Evolutionary conservation across 306 rosid genomes (phyloP), one percentile per base, ranked within the genome.

Genomic region (Medicago lupulina): DNA sequence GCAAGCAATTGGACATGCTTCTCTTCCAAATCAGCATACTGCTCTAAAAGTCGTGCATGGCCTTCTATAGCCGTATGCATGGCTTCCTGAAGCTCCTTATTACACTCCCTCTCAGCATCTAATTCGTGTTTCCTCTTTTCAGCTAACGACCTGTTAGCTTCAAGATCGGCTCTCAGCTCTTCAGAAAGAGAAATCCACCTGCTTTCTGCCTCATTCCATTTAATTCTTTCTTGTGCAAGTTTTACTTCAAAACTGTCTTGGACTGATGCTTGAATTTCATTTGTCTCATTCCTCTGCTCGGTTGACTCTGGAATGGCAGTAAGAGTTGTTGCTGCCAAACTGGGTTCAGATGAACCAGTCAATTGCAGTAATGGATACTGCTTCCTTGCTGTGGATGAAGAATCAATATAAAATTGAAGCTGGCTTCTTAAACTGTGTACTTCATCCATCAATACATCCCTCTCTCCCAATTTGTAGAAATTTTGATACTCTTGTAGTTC

Each of bases 1-100:
- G 86, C 86, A 79, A 92, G 96, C 79, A 96, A 75, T 11, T 90
- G 90, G 85, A 92, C 88, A 58, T 92, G 98, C 53, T 89, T 89
- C 89, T 96, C 99, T 88, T 96, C 97, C 91, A 96, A 89, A 85
- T 96, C 99, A 43, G 97, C 99, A 81, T 90, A 96, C 72, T 89
- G 94, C 66, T 96, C 99, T 70, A 96, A 71, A 86, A 90, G 87
- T 14, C 97, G 90, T 17, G 98, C 95, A 74, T 96, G 97, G 44
- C 96, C 94, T 79, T 88, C 89, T 85, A 96, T 87, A 47, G 99
- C 99, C 83, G 85, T 67, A 46, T 85, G 96, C 88, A 96, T 82
- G 71, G 98, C 99, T 87, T 92, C 97, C 85, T 82, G 76, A 47
- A 96, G 92, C 81, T 96, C 99, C 79, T 90, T 89, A 36, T 87